Conservation (phyloP, 2,329 filamentous ascomycete species). For the Periconia digitata region DNA sequence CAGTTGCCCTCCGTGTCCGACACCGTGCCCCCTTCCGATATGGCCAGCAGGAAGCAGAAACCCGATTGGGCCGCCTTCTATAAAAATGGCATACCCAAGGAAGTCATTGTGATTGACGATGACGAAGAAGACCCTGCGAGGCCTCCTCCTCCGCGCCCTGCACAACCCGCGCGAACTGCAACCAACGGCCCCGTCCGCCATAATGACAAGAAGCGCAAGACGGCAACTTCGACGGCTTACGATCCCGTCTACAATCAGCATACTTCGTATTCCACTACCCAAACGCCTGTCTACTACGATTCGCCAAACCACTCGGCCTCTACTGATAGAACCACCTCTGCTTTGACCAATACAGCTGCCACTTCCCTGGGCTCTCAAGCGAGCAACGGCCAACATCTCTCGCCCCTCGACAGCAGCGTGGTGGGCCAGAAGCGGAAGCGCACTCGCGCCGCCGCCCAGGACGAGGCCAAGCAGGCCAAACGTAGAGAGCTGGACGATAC, state of each 20-base stretch:
- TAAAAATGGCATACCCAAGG: slow-evolving; percentile 49
- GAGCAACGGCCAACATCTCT: slow-evolving; percentile 64
- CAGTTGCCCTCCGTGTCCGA: slow-evolving; percentile 33
- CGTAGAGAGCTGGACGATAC: slow-evolving; percentile 72
- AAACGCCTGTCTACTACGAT: slow-evolving; percentile 70
- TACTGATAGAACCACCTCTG: slow-evolving; percentile 80
- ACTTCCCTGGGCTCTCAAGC: slow-evolving; percentile 77
- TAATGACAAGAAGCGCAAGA: slow-evolving; percentile 74
- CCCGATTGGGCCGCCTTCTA: slow-evolving; percentile 48
- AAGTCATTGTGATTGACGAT: slow-evolving; percentile 57
- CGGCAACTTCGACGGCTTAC: slow-evolving; percentile 61
- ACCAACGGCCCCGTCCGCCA: slow-evolving; percentile 54
- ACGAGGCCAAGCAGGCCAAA: slow-evolving; percentile 68
- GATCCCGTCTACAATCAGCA: slow-evolving; percentile 73
- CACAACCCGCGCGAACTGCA: slow-evolving; percentile 23
- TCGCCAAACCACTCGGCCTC: slow-evolving; percentile 72
- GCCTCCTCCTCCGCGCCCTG: slow-evolving; percentile 22
- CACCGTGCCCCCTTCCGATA: slow-evolving; percentile 25
- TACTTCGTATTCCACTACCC: slow-evolving; percentile 70
- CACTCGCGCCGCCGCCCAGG: slow-evolving; percentile 76
- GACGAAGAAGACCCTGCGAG: slow-evolving; percentile 41
- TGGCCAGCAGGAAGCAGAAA: slow-evolving; percentile 31
- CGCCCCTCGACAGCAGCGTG: slow-evolving; percentile 59
- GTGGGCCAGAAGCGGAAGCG: slow-evolving; percentile 90
- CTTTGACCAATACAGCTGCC: slow-evolving; percentile 80